These are phyloP conservation scores for Candida cerambycidarum DNA, from an alignment of 805 yeast species.

Conservation along the genomic window DNA sequence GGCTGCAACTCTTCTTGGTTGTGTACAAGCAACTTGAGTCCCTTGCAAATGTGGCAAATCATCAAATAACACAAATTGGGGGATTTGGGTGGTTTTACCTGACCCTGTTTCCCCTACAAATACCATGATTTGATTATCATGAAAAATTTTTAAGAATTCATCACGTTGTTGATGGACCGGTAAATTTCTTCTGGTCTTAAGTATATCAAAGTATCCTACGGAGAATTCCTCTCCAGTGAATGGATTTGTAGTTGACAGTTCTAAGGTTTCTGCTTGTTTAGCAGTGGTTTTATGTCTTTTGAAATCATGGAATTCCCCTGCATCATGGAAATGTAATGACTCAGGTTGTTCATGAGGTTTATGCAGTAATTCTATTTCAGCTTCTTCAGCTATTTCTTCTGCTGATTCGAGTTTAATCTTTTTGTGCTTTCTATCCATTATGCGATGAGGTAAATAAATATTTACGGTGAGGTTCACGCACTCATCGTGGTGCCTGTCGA, in stretches of 20 bases:
- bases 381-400: slow-evolving; percentile 65
- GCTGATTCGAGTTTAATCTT: slow-evolving; percentile 57
- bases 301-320: slow-evolving; percentile 59
- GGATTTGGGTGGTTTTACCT: slow-evolving; percentile 98
- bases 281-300: slow-evolving; percentile 67
- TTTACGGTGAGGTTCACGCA: too few relatives aligned
- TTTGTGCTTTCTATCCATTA: slow-evolving; percentile 44
- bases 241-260: slow-evolving; percentile 64
- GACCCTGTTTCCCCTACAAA: slow-evolving; percentile 99
- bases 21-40: slow-evolving; percentile 91
- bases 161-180: slow-evolving; percentile 94
- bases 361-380: slow-evolving; percentile 51
- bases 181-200: slow-evolving; percentile 75
- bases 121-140: slow-evolving; percentile 89
- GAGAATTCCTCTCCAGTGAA: slow-evolving; percentile 71
- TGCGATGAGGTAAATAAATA: slow-evolving; percentile 2
- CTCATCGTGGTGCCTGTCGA: too few relatives aligned
- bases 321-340: slow-evolving; percentile 55
- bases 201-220: slow-evolving; percentile 71
- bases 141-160: slow-evolving; percentile 83
- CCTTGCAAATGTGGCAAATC: slow-evolving; percentile 87
- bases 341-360: slow-evolving; percentile 48
- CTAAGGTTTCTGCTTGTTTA: slow-evolving; percentile 57
- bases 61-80: slow-evolving; percentile 90
- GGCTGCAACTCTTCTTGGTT: slow-evolving; percentile 97